A percentile compares a stretch with the other conserved stretches of the same genome.
phyloP scores from a whole-genome alignment of 2,329 filamentous ascomycete species.

The Alternaria sp. region DNA sequence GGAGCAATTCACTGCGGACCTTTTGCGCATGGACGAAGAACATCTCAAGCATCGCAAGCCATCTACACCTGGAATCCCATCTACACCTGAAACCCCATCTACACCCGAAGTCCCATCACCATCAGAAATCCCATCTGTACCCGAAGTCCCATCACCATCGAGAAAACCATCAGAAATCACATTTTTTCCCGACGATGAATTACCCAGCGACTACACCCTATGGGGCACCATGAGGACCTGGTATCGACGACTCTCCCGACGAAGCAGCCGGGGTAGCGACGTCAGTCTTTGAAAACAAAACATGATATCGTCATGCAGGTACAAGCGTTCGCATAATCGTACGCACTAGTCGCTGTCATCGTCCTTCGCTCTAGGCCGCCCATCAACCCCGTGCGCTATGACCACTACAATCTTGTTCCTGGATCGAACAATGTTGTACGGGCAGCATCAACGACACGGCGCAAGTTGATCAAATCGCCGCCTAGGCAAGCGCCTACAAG shows the following conservation, averaged over 20 bases:
- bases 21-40: constrained; percentile 18
- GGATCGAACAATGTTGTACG: constrained; percentile 58
- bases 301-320: constrained; percentile 17
- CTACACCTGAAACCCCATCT: neutral
- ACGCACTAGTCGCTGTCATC: constrained; percentile 11
- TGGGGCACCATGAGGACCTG: constrained; percentile 10
- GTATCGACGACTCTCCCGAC: constrained; percentile 14
- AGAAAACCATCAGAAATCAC: neutral
- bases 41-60: constrained; percentile 12
- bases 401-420: constrained; percentile 59
- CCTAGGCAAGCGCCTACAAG: neutral
- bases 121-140: neutral
- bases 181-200: constrained; percentile 8
- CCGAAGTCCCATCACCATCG: constrained; percentile 1
- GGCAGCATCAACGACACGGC: constrained; percentile 53
- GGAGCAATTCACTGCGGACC: constrained; percentile 15
- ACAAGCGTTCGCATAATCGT: constrained; percentile 10
- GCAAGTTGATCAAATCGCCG: too few species aligned
- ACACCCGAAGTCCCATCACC: too few species aligned
- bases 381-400: constrained; percentile 60
- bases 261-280: constrained; percentile 9
- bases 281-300: constrained; percentile 10
- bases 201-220: constrained; percentile 1
- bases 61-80: neutral
- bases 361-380: constrained; percentile 51